Base-by-base conservation (phyloP, 768 basidiomycete genomes). In the Rhodosporidiobolus sp. region DNA sequence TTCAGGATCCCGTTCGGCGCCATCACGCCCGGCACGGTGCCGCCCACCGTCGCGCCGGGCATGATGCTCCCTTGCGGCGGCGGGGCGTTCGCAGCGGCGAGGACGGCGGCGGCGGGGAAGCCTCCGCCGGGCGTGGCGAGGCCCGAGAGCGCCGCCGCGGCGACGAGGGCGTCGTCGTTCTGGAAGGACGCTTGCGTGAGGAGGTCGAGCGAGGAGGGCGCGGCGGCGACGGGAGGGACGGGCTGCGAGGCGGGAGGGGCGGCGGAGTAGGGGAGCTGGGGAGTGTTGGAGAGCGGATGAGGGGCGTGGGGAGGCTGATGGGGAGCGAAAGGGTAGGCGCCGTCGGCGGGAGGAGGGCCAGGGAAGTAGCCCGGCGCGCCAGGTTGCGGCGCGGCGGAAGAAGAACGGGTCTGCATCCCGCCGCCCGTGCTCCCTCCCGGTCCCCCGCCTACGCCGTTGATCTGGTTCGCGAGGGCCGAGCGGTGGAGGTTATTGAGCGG, bases 151-250 rank as follows among this genome's bases (percentile, higher is more conserved):
- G 72, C 77, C 8, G 77, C 77, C 2, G 78, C 78, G 10, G 77
- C 77, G n/a, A 77, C 69, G 61, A 74, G 70, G 24, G 73, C 76
- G 65, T 77, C 77, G 63, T 79, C 76, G 46, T 70, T 70, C 48
- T 74, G 67, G 46, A 61, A 57, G 24, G 62, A 63, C 28, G 77
- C 78, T 54, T 78, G 77, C 8, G 76, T 70, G 43, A 79, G 73
- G 34, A 79, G 69, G 73, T 74, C 78, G 43, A 79, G 77, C 49
- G 77, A 75, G 66, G 76, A 78, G 26, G 61, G 54, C 38, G 38
- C 16, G 68, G 68, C 30, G 57, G 67, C 30, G 63, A 24, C 12
- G 66, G 45, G 22, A 55, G 22, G 10, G 63, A 57, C 30, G 30
- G 45, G 68, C n/a, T n/a, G n/a, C n/a, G n/a, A n/a, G 43, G 60